phyloP scores from a whole-genome alignment of 805 yeast genomes.

The Lipomyces anomalus region DNA sequence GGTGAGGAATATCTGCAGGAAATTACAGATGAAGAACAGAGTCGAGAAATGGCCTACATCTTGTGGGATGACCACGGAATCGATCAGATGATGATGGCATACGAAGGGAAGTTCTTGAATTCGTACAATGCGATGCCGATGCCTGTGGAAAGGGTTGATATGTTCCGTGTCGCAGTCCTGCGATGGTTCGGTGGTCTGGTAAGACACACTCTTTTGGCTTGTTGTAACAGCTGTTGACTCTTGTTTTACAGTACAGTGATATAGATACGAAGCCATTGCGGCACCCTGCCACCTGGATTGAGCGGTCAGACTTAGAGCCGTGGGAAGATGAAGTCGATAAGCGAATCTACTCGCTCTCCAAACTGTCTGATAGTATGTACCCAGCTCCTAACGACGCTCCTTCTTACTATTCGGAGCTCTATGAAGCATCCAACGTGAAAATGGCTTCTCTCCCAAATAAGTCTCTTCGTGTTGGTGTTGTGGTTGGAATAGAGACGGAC shows the following conservation, averaged over 20 bases:
- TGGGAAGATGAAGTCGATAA: constrained; percentile 1
- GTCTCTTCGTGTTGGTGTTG: neutral
- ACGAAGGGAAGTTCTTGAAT: neutral
- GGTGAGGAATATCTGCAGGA: neutral
- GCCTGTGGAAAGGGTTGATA: constrained; percentile 1
- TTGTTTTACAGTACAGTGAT: constrained; percentile 2
- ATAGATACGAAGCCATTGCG: constrained; percentile 4
- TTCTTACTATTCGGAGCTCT: constrained; percentile 1
- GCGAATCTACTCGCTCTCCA: constrained; percentile 1
- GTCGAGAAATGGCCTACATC: constrained; percentile 5
- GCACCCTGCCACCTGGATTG: constrained; percentile 4
- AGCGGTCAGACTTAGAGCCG: neutral
- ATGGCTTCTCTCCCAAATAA: neutral
- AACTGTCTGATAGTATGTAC: neutral
- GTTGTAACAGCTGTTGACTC: neutral
- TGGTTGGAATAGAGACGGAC: constrained; percentile 4
- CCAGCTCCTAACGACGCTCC: neutral
- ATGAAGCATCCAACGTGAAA: neutral
- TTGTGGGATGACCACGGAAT: constrained; percentile 1
- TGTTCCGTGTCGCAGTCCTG: constrained; percentile 2
- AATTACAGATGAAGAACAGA: neutral
- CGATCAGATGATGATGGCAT: neutral
- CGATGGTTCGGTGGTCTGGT: constrained; percentile 5
- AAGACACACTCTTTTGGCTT: neutral
- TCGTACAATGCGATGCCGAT: constrained; percentile 1